Base-by-base conservation (phyloP, 2,329 filamentous ascomycete genomes). In the Chaetoscypha palmicola region DNA sequence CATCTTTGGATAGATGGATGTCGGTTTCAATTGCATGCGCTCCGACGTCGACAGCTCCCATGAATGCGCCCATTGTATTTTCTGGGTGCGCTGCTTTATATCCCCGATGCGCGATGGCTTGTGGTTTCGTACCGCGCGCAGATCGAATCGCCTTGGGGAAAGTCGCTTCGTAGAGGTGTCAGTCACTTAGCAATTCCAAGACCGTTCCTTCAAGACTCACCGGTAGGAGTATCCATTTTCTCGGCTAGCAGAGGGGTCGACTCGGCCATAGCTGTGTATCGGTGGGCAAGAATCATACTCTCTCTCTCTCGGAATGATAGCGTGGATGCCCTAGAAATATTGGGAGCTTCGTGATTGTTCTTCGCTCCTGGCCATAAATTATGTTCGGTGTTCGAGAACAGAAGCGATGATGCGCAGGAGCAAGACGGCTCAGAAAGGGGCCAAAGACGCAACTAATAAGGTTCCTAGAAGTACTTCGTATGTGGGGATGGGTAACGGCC, bases 21-120 rank as follows among this genome's bases (percentile, higher is more conserved):
- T 97, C 91, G 14, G 88, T 94, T 68, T 97, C 91, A 21, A 97
- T 69, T 0, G 84, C 91, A 57, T 94, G 78, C 0, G 86, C 79
- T 16, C 87, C 87, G 14, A 79, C 80, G 23, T 78, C 69, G 2
- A 91, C 74, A 1, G 89, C 90, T 21, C 74, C 82, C 45, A 69
- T 69, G 66, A 95, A 94, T 5, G 86, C 84, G 12, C 71, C 74
- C 73, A 96, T 79, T 1, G 86, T 84, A 66, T 97, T 97, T 64
- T 97, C 91, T 0, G 91, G 88, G 54, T 74, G 86, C 40, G 73
- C 72, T 1, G 81, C 79, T 61, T 86, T 91, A 71, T 82, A 88
- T 34, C 86, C 86, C 45, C 86, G 74, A 67, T 91, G 86, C 1
- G 83, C 84, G 51, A 92, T 87, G 43, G 79, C 75, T 61, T 87